Evolutionary conservation across 2,329 filamentous ascomycete genomes (phyloP).

Genomic region (Amauroascus verrucosus): DNA sequence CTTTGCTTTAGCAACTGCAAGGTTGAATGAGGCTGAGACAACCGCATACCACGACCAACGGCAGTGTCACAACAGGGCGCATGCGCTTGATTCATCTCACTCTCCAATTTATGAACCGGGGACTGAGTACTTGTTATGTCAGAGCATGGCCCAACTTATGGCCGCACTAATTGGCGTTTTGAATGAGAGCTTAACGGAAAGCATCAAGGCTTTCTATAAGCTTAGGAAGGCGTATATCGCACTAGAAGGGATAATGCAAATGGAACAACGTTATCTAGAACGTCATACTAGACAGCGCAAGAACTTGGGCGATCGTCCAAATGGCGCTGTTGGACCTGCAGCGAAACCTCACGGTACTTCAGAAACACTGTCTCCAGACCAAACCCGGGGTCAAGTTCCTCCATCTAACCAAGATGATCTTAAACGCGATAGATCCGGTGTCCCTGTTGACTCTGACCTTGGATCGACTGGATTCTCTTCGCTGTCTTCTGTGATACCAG

Average conservation of each 20-base stretch:
- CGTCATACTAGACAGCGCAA: neutral
- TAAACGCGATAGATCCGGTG: neutral
- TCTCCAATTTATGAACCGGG: slow-evolving; percentile 68
- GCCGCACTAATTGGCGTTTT: slow-evolving; percentile 76
- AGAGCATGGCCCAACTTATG: slow-evolving; percentile 82
- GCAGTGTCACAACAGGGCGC: slow-evolving; percentile 56
- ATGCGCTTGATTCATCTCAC: slow-evolving; percentile 42
- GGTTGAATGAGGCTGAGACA: slow-evolving; percentile 64
- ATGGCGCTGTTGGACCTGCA: neutral
- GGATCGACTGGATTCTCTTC: too few species aligned
- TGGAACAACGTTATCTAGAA: slow-evolving; percentile 53
- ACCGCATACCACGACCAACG: slow-evolving; percentile 66
- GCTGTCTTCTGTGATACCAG: slow-evolving; percentile 28
- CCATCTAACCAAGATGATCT: neutral
- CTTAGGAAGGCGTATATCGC: slow-evolving; percentile 78
- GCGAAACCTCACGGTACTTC: neutral
- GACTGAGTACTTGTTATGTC: slow-evolving; percentile 74
- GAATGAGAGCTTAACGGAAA: slow-evolving; percentile 87
- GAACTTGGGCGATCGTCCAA: neutral
- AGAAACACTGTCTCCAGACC: neutral
- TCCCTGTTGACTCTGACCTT: neutral
- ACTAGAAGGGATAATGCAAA: slow-evolving; percentile 65
- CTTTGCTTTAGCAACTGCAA: slow-evolving; percentile 49
- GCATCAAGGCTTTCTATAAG: slow-evolving; percentile 84
- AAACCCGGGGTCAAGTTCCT: too few species aligned